Base-by-base conservation (phyloP, 805 yeast genomes). In the Cyberlindnera veronae region DNA sequence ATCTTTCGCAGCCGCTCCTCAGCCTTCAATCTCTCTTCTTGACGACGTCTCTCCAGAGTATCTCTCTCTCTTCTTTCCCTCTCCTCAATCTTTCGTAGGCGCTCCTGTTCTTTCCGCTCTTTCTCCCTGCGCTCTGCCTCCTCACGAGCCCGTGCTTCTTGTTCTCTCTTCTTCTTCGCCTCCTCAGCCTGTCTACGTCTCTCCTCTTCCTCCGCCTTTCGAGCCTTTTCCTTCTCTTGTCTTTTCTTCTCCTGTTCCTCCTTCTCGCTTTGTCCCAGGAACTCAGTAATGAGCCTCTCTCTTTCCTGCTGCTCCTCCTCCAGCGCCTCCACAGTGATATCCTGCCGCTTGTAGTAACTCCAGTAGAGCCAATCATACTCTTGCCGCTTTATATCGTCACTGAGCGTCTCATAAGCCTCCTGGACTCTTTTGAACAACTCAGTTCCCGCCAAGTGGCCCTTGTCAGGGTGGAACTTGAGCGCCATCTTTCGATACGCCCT, bases 401-500 rank as follows among this genome's bases (percentile, higher is more conserved):
- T 24, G 17, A 55, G 29, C 5, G 22, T 22, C 19, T 47, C 53
- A 8, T 49, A 42, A 0, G 60, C 44, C 9, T 24, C 34, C n/a
- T 36, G 48, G 5, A 53, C 19, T 4, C 44, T 26, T 22, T 49
- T 48, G 38, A 55, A 55, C 1, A 53, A 31, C 3, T 42, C 37
- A n/a, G 43, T 50, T 8, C 41, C 53, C 1, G 39, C 43, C 2
- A 18, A 41, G 19, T 52, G 74, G 39, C 84, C 81, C 63, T 85
- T 84, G 57, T 85, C 95, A 0, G 95, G 95, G 55, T 85, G 95
- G 55, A 72, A 78, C 44, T 66, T 67, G 45, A 85, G 68, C 3
- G 91, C 91, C 50, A 74, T 72, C 54, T 75, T 77, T 45, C 88
- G 68, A 64, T 81, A 86, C 0, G 91, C 87, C 61, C 81, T 84